Conservation (phyloP, 2,329 filamentous ascomycete genomes). For the Fusarium succisae region DNA sequence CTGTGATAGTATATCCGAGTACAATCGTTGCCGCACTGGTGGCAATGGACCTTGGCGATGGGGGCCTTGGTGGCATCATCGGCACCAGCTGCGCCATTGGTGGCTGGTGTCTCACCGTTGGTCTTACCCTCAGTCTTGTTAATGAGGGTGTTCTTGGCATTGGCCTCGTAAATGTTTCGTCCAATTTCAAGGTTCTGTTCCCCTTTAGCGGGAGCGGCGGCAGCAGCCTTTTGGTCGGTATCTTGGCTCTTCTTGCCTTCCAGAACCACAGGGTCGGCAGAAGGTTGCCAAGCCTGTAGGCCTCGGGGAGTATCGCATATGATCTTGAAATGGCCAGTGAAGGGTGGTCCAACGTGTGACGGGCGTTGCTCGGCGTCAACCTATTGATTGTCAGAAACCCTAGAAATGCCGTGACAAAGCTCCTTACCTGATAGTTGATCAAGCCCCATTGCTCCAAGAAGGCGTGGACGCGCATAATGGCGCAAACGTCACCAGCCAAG, state of each 20-base stretch:
- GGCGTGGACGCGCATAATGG: slow-evolving; percentile 98
- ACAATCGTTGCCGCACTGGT: slow-evolving; percentile 92
- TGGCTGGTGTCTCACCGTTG: slow-evolving; percentile 75
- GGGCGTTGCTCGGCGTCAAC: slow-evolving; percentile 96
- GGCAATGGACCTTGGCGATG: slow-evolving; percentile 80
- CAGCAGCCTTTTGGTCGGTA: slow-evolving; percentile 78
- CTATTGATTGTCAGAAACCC: slow-evolving; percentile 58
- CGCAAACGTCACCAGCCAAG: slow-evolving; percentile 95
- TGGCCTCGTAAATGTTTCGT: slow-evolving; percentile 94
- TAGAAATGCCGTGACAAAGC: neutral
- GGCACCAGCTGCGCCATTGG: slow-evolving; percentile 69
- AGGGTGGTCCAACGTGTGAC: slow-evolving; percentile 94
- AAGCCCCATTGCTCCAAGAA: slow-evolving; percentile 99
- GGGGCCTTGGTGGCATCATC: slow-evolving; percentile 73
- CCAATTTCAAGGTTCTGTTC: slow-evolving; percentile 93
- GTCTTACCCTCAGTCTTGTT: slow-evolving; percentile 75
- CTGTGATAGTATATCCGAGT: slow-evolving; percentile 70
- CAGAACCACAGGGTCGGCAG: slow-evolving; percentile 75
- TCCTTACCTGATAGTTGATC: slow-evolving; percentile 92
- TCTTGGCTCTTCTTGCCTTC: slow-evolving; percentile 68
- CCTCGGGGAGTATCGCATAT: slow-evolving; percentile 95
- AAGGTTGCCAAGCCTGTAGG: slow-evolving; percentile 93
- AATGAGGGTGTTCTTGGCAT: slow-evolving; percentile 79
- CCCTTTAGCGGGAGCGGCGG: slow-evolving; percentile 73
- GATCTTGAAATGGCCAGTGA: slow-evolving; percentile 96